These are phyloP conservation scores for Arachis monticola DNA, from an alignment of 331 rosid genomes.

Conservation along the genomic window DNA sequence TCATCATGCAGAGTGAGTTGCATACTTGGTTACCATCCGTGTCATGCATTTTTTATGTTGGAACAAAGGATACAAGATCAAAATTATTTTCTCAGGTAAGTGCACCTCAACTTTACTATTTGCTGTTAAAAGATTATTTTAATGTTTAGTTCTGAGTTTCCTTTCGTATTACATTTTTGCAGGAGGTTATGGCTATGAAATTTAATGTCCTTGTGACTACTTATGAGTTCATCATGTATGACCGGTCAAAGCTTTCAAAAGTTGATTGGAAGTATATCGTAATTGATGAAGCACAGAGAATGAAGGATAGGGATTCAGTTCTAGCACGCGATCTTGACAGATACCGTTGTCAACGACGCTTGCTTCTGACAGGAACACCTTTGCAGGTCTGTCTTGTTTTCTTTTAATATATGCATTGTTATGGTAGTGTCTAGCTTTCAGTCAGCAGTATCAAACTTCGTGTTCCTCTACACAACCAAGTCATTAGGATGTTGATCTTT, in stretches of 20 bases:
- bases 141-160: constrained; percentile 30
- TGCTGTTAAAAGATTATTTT: constrained; percentile 28
- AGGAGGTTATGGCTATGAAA: constrained; percentile 95
- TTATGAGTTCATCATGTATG: constrained; percentile 98
- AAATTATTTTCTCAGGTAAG: constrained; percentile 92
- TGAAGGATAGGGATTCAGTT: constrained; percentile 98
- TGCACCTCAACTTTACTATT: constrained; percentile 31
- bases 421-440: constrained; percentile 7
- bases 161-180: constrained; percentile 33
- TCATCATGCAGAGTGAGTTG: constrained; percentile 80
- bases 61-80: constrained; percentile 84
- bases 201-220: constrained; percentile 99
- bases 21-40: constrained; percentile 92
- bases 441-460: background rate
- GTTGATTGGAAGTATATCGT: constrained; percentile 95
- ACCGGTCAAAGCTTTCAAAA: constrained; percentile 93
- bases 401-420: constrained; percentile 8
- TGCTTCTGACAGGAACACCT: constrained; percentile 99
- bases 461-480: background rate
- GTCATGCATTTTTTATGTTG: constrained; percentile 95
- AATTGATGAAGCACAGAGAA: constrained; percentile 98
- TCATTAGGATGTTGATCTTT: background rate
- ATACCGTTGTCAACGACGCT: constrained; percentile 94
- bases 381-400: constrained; percentile 70
- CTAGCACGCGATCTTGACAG: constrained; percentile 98